Conservation (phyloP, 306 rosid species). For the Carpinus viminea region DNA sequence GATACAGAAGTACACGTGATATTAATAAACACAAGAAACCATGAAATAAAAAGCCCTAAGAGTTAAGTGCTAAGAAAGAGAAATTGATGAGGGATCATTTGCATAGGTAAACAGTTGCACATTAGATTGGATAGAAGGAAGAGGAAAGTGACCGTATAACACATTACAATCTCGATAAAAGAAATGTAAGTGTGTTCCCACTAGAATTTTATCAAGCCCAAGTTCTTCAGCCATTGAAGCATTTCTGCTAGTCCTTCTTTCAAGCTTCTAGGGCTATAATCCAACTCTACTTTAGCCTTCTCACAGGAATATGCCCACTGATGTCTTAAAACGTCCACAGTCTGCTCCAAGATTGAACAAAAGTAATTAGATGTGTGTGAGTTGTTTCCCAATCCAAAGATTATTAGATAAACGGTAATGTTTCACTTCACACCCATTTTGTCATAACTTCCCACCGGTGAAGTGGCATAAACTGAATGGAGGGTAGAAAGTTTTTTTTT, state of each 20-base stretch:
- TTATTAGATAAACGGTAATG: too few species aligned
- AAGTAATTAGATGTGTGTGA: neutral
- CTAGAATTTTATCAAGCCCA: conserved; percentile 58
- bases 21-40: neutral
- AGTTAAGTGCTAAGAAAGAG: neutral
- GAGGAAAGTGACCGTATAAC: neutral
- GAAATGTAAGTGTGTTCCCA: neutral
- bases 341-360: conserved; percentile 51
- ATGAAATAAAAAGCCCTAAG: neutral
- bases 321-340: conserved; percentile 65
- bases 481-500: too few species aligned
- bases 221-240: conserved; percentile 70
- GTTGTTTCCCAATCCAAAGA: neutral
- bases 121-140: too few species aligned
- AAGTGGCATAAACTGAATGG: too few species aligned
- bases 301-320: conserved; percentile 76
- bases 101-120: neutral
- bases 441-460: too few species aligned
- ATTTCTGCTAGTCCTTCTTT: conserved; percentile 81
- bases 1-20: conserved; percentile 21
- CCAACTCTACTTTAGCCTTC: conserved; percentile 52
- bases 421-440: too few species aligned
- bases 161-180: neutral
- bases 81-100: neutral
- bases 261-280: conserved; percentile 64